These are phyloP conservation scores for Populus simonii DNA, from an alignment of 345 rosid species.

Conservation along the genomic window DNA sequence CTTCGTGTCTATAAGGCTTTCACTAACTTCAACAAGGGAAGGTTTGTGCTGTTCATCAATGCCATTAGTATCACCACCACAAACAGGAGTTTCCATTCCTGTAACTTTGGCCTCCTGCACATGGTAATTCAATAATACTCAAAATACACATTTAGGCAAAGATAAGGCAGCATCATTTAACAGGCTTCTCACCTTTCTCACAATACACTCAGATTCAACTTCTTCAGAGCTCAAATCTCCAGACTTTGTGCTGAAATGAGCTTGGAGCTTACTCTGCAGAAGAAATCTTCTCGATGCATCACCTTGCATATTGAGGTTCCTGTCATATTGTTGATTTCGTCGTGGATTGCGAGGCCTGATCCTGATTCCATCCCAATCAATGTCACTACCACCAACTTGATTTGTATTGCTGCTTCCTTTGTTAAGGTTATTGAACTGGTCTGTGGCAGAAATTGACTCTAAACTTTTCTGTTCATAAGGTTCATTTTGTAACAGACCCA, in stretches of 20 bases:
- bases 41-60: constrained; percentile 3
- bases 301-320: constrained; percentile 37
- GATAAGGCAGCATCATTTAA: background rate
- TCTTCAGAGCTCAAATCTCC: constrained; percentile 8
- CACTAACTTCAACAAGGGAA: constrained; percentile 5
- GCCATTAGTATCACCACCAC: constrained; percentile 9
- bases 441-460: constrained; percentile 17
- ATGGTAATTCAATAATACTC: constrained; percentile 16
- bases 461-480: background rate
- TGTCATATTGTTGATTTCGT: constrained; percentile 19
- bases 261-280: constrained; percentile 37
- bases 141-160: constrained; percentile 17
- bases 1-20: constrained; percentile 12
- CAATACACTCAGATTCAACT: constrained; percentile 24
- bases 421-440: constrained; percentile 10
- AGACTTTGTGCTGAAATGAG: background rate
- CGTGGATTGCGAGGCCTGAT: constrained; percentile 39
- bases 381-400: constrained; percentile 14
- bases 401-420: constrained; percentile 7
- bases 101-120: constrained; percentile 33
- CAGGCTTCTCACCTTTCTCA: constrained; percentile 48
- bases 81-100: constrained; percentile 4
- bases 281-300: constrained; percentile 54
- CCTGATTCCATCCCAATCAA: constrained; percentile 39
- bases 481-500: background rate